phyloP scores from a whole-genome alignment of 805 yeast species.

The Hermanozyma aechmeae region DNA sequence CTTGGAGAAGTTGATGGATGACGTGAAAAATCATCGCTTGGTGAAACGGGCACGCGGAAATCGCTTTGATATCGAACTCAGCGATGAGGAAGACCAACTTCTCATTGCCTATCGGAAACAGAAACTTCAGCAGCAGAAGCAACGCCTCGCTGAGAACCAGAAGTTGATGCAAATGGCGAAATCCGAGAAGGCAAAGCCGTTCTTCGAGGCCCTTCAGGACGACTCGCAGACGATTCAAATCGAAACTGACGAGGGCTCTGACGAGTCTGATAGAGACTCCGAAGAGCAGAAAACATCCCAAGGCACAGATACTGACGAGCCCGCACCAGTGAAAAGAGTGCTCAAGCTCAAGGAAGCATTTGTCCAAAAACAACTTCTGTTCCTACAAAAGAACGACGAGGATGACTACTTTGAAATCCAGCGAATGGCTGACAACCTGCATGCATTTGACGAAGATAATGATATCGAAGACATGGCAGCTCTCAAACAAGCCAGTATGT shows the following conservation, averaged over 20 bases:
- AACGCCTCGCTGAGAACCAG: constrained; percentile 38
- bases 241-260: constrained; percentile 14
- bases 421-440: constrained; percentile 22
- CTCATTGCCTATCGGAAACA: constrained; percentile 37
- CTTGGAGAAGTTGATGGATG: constrained; percentile 60
- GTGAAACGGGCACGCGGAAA: constrained; percentile 46
- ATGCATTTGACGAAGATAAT: constrained; percentile 28
- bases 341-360: constrained; percentile 41
- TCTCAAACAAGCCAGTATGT: constrained; percentile 35
- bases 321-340: constrained; percentile 22
- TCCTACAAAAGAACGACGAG: constrained; percentile 24
- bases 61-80: constrained; percentile 52
- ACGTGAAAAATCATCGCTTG: constrained; percentile 64
- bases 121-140: constrained; percentile 36
- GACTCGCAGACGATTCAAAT: constrained; percentile 24
- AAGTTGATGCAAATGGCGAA: constrained; percentile 35
- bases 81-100: constrained; percentile 68
- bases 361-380: constrained; percentile 49
- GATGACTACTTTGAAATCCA: constrained; percentile 27
- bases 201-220: constrained; percentile 55
- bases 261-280: constrained; percentile 12
- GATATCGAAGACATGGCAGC: constrained; percentile 35
- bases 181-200: constrained; percentile 54
- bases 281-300: constrained; percentile 9
- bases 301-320: constrained; percentile 8